These are phyloP conservation scores for Xerophyta viscosa DNA, from an alignment of 106 monocot genomes.

Conservation along the genomic window DNA sequence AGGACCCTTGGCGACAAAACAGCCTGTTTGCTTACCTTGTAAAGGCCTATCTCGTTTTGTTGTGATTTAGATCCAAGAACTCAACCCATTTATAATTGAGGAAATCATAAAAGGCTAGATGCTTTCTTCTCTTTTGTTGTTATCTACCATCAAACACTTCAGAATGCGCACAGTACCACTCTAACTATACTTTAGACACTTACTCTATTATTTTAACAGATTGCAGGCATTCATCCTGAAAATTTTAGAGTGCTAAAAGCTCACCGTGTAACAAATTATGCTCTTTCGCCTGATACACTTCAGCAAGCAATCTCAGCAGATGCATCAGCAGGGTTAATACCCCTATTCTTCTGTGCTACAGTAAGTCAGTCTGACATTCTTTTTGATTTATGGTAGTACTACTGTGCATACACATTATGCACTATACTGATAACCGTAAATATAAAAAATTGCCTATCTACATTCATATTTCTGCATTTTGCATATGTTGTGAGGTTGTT, in stretches of 20 bases:
- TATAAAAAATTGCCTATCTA: not conserved
- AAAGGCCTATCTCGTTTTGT: no score
- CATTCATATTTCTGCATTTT: not conserved
- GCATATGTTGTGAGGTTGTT: no score
- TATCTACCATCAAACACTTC: no score
- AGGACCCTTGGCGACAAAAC: no score
- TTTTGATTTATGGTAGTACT: not conserved
- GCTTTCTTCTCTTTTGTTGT: no score
- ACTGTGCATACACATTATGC: not conserved
- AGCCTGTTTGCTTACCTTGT: no score
- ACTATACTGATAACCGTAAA: no score
- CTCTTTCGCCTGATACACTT: constrained; percentile 25
- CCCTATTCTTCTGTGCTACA: constrained; percentile 68
- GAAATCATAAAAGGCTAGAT: no score
- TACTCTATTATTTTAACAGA: constrained; percentile 21
- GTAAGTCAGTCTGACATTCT: constrained; percentile 23
- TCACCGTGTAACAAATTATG: constrained; percentile 22
- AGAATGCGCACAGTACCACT: no score
- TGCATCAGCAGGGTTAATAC: constrained; percentile 31
- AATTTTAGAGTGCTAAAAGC: constrained; percentile 43
- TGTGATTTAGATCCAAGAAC: no score
- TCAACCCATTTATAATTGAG: no score
- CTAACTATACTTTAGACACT: no score
- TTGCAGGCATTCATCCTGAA: constrained; percentile 55
- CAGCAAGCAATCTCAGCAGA: constrained; percentile 30